Conservation (phyloP, 2,329 filamentous ascomycete genomes). For the Hypoxylon sp. region DNA sequence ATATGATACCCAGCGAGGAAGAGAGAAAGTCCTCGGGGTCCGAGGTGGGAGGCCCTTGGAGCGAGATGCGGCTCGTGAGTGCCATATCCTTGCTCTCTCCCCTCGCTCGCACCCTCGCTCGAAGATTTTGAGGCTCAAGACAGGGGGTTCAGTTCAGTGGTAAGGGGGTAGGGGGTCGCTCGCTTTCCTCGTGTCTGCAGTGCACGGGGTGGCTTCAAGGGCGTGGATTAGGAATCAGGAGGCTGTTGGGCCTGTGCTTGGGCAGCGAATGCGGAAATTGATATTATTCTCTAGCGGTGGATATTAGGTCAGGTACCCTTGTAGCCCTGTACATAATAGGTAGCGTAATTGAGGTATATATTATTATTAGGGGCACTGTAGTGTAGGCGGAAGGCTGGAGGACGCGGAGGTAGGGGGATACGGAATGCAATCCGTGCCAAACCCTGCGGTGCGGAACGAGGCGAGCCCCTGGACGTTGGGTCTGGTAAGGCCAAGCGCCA, state of each 20-base stretch:
- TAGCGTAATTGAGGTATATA: neutral
- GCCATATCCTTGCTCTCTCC: conserved; percentile 57
- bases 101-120: conserved; percentile 1
- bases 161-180: neutral
- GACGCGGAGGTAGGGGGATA: neutral
- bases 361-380: neutral
- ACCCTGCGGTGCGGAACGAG: conserved; percentile 10
- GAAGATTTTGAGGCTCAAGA: conserved; percentile 32
- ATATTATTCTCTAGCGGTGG: conserved; percentile 7
- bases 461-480: neutral
- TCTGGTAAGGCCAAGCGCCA: conserved; percentile 10
- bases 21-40: conserved; percentile 73
- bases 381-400: neutral
- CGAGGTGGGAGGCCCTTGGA: conserved; percentile 55
- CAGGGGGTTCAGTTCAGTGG: neutral
- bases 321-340: conserved; percentile 4
- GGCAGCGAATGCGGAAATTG: conserved; percentile 15
- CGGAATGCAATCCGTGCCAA: conserved; percentile 13
- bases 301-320: conserved; percentile 18
- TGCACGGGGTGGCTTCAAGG: conserved; percentile 6
- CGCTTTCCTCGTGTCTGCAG: conserved; percentile 27
- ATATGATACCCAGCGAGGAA: conserved; percentile 73
- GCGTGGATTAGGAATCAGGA: conserved; percentile 1
- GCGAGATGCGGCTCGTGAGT: conserved; percentile 62
- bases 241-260: neutral